phyloP scores from a whole-genome alignment of 257 asterid species.

The Echites panduratus region DNA sequence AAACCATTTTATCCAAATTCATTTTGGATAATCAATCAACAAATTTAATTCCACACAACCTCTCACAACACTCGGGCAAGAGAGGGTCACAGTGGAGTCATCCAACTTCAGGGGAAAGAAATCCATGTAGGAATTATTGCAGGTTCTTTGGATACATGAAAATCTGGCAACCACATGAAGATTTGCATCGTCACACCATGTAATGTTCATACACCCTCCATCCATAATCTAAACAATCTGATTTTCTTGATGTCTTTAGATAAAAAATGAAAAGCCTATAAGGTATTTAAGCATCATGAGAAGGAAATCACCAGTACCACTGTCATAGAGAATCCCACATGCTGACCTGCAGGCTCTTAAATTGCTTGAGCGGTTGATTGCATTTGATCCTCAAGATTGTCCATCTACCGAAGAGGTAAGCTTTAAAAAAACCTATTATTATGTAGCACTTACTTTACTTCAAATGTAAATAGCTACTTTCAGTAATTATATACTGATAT shows the following conservation, averaged over 20 bases:
- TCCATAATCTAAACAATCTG: background rate
- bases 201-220: too few species aligned
- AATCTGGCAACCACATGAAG: too few species aligned
- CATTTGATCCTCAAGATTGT: constrained; percentile 94
- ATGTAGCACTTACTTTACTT: background rate
- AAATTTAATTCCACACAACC: too few species aligned
- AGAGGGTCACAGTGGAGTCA: too few species aligned
- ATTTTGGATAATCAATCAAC: too few species aligned
- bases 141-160: too few species aligned
- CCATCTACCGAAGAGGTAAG: constrained; percentile 82
- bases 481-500: constrained; percentile 13
- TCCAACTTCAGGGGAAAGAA: too few species aligned
- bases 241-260: constrained; percentile 37
- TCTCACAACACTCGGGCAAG: too few species aligned
- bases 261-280: constrained; percentile 89
- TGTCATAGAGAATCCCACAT: constrained; percentile 65
- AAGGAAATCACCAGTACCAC: constrained; percentile 59
- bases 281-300: constrained; percentile 83
- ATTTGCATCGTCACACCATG: too few species aligned
- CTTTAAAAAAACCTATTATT: constrained; percentile 5
- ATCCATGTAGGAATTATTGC: too few species aligned
- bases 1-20: too few species aligned
- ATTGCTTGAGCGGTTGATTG: constrained; percentile 69
- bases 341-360: constrained; percentile 87
- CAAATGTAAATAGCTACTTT: background rate